Percentiles rank a stretch among this genome's conserved stretches.
Evolutionary conservation across 768 basidiomycete genomes (phyloP).

Genomic region (Galerina marginata): DNA sequence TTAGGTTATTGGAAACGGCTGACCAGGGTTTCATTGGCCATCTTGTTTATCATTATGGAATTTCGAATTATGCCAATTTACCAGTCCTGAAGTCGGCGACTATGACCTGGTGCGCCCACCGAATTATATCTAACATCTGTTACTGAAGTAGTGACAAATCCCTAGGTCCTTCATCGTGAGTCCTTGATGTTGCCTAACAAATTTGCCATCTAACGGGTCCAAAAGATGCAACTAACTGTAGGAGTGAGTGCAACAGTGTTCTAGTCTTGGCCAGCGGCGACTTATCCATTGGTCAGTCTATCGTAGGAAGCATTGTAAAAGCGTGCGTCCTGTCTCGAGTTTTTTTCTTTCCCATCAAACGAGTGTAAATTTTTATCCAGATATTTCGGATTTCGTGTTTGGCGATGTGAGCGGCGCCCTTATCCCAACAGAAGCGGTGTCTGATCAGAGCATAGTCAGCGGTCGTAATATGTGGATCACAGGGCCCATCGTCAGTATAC

Average conservation of each 20-base stretch:
- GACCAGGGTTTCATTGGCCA: conserved; percentile 66
- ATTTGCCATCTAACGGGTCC: not conserved
- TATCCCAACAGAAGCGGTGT: not conserved
- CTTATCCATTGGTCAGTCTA: conserved; percentile 25
- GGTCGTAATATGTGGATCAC: conserved; percentile 58
- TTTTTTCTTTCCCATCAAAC: conserved; percentile 27
- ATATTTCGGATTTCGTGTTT: conserved; percentile 64
- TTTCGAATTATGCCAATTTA: conserved; percentile 49
- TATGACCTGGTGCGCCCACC: conserved; percentile 51
- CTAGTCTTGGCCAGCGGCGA: not conserved
- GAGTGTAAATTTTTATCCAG: conserved; percentile 32
- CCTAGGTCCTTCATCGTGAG: conserved; percentile 58
- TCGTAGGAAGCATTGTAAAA: conserved; percentile 67
- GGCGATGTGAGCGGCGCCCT: conserved; percentile 54
- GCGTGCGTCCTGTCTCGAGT: conserved; percentile 28
- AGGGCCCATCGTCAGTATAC: conserved; percentile 52
- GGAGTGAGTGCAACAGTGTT: conserved; percentile 38
- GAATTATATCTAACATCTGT: not conserved
- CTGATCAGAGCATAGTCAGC: conserved; percentile 50
- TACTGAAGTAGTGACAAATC: conserved; percentile 2
- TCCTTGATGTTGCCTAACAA: conserved; percentile 8
- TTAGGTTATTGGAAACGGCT: conserved; percentile 54
- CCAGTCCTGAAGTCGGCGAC: conserved; percentile 39
- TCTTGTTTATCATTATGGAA: conserved; percentile 58
- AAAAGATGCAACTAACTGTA: conserved; percentile 50